These are phyloP conservation scores for Aspergillus leporis DNA, from an alignment of 495 filamentous ascomycete genomes.

Conservation along the genomic window DNA sequence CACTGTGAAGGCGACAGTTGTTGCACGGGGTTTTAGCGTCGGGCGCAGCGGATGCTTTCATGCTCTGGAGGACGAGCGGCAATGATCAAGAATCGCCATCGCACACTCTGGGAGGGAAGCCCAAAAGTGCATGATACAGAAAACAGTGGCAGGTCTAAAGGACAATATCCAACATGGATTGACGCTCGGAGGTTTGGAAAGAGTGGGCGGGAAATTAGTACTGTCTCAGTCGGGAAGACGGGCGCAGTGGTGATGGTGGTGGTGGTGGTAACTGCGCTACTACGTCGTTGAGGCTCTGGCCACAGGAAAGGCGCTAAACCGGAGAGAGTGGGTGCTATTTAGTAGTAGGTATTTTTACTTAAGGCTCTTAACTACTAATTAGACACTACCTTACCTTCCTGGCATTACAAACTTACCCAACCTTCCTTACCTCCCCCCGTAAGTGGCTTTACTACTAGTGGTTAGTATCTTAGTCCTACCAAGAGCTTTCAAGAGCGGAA, in stretches of 20 bases:
- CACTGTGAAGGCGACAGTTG: constrained; percentile 10
- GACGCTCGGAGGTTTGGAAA: not conserved
- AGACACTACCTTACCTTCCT: not conserved
- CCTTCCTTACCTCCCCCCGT: not conserved
- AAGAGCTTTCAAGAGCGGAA: not conserved
- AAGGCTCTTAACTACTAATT: not conserved
- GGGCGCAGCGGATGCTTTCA: constrained; percentile 27
- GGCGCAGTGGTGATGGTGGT: not conserved
- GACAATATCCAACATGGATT: not conserved
- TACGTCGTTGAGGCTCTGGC: constrained; percentile 20
- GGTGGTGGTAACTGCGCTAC: constrained; percentile 5
- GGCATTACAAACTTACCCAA: not conserved
- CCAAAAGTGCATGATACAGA: constrained; percentile 20
- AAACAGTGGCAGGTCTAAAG: not conserved
- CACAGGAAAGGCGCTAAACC: constrained; percentile 17
- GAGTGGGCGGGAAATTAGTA: constrained; percentile 4
- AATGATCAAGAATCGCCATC: constrained; percentile 28
- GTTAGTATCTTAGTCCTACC: not conserved
- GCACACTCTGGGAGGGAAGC: constrained; percentile 19
- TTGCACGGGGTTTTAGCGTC: constrained; percentile 25
- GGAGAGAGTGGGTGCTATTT: constrained; percentile 8
- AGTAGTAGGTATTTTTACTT: not conserved
- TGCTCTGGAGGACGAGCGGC: constrained; percentile 24
- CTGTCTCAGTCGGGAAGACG: not conserved
- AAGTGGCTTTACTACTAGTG: not conserved